A percentile compares a stretch with the other conserved stretches of the same genome.
Conservation (phyloP, 495 filamentous ascomycete genomes). For the Penicillium riverlandense region DNA sequence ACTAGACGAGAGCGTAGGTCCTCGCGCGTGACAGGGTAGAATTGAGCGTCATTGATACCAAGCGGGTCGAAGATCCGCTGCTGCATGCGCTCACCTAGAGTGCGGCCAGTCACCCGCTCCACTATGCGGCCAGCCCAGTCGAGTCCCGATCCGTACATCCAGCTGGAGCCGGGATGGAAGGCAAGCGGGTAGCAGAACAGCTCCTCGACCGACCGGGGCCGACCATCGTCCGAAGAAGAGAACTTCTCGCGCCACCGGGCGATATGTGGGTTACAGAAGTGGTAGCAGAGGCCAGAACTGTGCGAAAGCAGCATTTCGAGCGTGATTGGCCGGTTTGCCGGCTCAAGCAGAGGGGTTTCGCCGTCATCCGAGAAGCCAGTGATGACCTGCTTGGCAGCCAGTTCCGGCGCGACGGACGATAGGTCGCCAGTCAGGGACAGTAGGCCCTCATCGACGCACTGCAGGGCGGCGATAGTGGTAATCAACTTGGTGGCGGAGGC, state of each 20-base stretch:
- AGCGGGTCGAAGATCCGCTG: constrained; percentile 38
- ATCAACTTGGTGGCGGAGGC: constrained; percentile 18
- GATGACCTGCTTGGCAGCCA: constrained; percentile 29
- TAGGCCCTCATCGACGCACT: constrained; percentile 42
- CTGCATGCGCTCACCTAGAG: constrained; percentile 38
- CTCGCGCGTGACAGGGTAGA: constrained; percentile 23
- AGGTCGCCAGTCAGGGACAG: constrained; percentile 36
- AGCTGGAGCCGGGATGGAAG: constrained; percentile 43
- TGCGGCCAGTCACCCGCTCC: constrained; percentile 26
- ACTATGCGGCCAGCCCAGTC: constrained; percentile 47
- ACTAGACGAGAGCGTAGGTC: constrained; percentile 29
- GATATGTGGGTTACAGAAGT: constrained; percentile 27
- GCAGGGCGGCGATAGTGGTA: constrained; percentile 25
- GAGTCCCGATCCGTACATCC: constrained; percentile 41
- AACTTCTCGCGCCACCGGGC: constrained; percentile 27
- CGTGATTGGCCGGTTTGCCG: constrained; percentile 25
- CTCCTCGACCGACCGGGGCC: constrained; percentile 11
- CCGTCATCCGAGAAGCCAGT: constrained; percentile 27
- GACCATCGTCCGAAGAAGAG: constrained; percentile 8
- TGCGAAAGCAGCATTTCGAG: constrained; percentile 42
- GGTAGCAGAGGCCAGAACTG: constrained; percentile 40
- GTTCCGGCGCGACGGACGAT: constrained; percentile 29
- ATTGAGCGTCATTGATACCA: constrained; percentile 35
- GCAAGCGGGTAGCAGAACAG: constrained; percentile 28
- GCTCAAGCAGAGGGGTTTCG: constrained; percentile 16